Base-by-base conservation (phyloP, 169 alveolate species). In the Plasmodium yoelii region DNA sequence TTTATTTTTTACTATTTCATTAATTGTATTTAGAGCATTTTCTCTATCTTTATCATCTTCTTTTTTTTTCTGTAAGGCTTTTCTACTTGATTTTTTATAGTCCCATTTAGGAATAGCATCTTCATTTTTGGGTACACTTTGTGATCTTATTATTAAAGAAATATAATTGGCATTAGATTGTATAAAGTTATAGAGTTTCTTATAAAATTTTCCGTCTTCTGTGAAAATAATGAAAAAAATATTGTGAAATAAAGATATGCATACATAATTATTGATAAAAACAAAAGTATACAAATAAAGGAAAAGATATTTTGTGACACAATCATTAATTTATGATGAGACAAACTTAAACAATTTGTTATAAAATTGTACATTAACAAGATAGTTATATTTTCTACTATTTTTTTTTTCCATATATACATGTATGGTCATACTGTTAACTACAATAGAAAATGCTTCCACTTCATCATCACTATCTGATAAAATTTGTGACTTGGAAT, bases 151-250 rank as follows among this genome's bases (percentile, higher is more conserved):
- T 22, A 86, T 53, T 64, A 86, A 70, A 59, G 69, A 69, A 64
- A 86, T 86, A 65, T 86, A 69, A 5, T 4, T 56, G n/a, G 69
- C 24, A 19, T 70, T 70, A n/a, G 91, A 57, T 53, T 49, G 87
- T 10, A 86, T 57, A 55, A 86, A 53, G 49, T 69, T 18, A 56
- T 86, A 86, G 8, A 86, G 24, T 59, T 86, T 86, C 60, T 86
- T 86, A 15, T 69, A 86, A 59, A 86, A 86, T 34, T 64, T 60
- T 34, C 91, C 70, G 13, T 86, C 65, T 59, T 86, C 91, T 86
- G 75, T 13, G 39, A 47, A 47, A 1, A 22, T 55, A 26, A 53
- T 1, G n/a, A 8, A 56, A 63, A 39, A 60, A 0, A 24, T 34
- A 28, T 19, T 18, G 59, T 53, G 34, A 39, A 49, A 49, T 9